Percentiles rank a stretch among this genome's conserved stretches.
phyloP scores from a whole-genome alignment of 176 grass and related monocot genomes.

The Saccharum officinarum region DNA sequence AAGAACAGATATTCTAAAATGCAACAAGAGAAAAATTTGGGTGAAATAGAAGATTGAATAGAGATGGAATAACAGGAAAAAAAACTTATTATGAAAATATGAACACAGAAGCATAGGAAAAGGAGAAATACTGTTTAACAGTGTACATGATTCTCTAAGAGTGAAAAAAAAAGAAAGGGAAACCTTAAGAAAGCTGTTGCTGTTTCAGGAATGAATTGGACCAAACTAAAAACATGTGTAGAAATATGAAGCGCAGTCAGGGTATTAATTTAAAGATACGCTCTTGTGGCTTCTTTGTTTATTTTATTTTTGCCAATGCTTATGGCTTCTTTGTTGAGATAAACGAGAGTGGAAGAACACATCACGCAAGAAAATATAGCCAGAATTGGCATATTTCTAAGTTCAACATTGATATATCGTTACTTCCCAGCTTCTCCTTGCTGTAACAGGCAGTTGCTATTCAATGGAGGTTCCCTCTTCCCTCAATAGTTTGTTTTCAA shows the following conservation, averaged over 20 bases:
- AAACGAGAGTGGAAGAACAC: not conserved
- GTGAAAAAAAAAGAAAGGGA: too few species aligned
- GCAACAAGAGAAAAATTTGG: not conserved
- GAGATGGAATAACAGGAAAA: not conserved
- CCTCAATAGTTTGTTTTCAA: constrained; percentile 15
- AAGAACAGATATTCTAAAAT: not conserved
- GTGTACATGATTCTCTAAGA: not conserved
- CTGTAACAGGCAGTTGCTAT: not conserved
- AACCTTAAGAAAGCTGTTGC: not conserved
- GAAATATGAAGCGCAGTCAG: not conserved
- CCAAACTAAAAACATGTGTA: not conserved
- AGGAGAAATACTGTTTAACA: not conserved
- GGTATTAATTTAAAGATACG: constrained; percentile 1
- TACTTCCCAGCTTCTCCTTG: constrained; percentile 15
- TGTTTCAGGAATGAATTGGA: not conserved
- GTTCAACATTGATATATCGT: not conserved
- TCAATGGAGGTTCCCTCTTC: not conserved
- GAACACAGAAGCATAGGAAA: not conserved
- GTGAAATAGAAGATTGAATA: not conserved
- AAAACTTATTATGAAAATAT: constrained; percentile 4
- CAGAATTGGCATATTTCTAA: constrained; percentile 24
- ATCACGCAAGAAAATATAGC: not conserved
- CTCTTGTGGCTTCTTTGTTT: constrained; percentile 8
- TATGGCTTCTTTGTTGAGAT: constrained; percentile 18
- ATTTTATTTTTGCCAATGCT: not conserved